phyloP scores from a whole-genome alignment of 1,139 yeast species.

The Candida anutae region DNA sequence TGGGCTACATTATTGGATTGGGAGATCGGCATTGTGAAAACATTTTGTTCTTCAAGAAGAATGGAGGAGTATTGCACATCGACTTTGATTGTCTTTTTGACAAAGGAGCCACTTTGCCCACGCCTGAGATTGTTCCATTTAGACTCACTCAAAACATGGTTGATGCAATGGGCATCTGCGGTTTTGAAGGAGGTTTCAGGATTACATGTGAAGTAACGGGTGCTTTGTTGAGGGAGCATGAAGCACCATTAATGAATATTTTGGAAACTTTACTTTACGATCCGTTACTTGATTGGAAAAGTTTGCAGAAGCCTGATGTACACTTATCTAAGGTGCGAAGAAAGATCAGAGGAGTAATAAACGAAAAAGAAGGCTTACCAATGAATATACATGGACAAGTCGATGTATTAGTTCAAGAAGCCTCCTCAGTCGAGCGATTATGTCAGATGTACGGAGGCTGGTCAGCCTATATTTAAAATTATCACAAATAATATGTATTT shows the following conservation, averaged over 20 bases:
- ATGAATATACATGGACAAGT: conserved; percentile 92
- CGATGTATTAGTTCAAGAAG: conserved; percentile 79
- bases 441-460: conserved; percentile 93
- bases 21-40: conserved; percentile 98
- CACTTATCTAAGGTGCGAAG: conserved; percentile 72
- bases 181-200: conserved; percentile 86
- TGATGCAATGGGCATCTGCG: conserved; percentile 87
- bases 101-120: conserved; percentile 61
- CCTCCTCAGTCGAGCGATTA: conserved; percentile 63
- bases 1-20: conserved; percentile 81
- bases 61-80: conserved; percentile 83
- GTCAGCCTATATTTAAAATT: conserved; percentile 52
- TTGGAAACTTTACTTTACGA: conserved; percentile 90
- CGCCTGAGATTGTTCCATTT: conserved; percentile 93
- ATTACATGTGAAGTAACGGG: conserved; percentile 82
- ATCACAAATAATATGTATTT: no score
- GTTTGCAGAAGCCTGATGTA: conserved; percentile 45
- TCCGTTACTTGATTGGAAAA: conserved; percentile 72
- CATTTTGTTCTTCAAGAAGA: conserved; percentile 61
- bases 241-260: conserved; percentile 84
- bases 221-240: conserved; percentile 64
- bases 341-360: conserved; percentile 72
- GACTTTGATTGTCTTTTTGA: conserved; percentile 96
- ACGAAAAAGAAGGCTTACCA: conserved; percentile 76
- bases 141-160: conserved; percentile 81